Base-by-base conservation (phyloP, 2,329 filamentous ascomycete species). In the Penicillium sp. region DNA sequence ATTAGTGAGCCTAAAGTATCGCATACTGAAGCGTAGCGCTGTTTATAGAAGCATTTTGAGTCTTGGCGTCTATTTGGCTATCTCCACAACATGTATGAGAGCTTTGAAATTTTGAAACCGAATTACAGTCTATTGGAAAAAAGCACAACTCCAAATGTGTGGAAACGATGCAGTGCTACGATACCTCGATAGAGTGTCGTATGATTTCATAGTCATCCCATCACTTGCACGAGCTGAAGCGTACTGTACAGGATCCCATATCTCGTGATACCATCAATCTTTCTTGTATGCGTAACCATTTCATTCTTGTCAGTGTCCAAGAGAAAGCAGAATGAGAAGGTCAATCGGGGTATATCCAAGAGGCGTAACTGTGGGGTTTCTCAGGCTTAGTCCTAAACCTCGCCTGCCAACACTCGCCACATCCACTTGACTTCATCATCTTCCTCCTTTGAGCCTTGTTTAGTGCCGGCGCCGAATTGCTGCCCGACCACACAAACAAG, bases 401-500 rank as follows among this genome's bases (percentile, higher is more conserved):
- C 58, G 10, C 60, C 60, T 11, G 58, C 57, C 41, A 70, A 45
- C 32, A 64, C 57, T 36, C 55, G 58, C 67, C 67, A 70, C 54
- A 70, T 59, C 48, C 57, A 62, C 47, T 67, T 63, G 19, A 56
- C 59, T 51, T 69, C 65, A 11, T 62, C 54, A 30, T 68, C 60
- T 32, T 67, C 64, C 30, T 65, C 64, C 43, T 63, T 59, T 14
- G 62, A 62, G 7, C 64, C 65, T 8, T 48, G 46, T 36, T 63
- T 57, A 4, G 63, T 67, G 4, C 68, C 68, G 2, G 67, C 69
- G 27, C 67, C 65, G 47, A 67, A 74, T 13, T 65, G 63, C 53
- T 74, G 70, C 1, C 70, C 69, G 34, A 73, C 66, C 13, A 71
- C 69, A 70, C 95, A 97, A 29, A 97, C 89, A 54, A 98, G 71